Conservation (phyloP, 257 asterid genomes). For the Nicotiana tabacum region DNA sequence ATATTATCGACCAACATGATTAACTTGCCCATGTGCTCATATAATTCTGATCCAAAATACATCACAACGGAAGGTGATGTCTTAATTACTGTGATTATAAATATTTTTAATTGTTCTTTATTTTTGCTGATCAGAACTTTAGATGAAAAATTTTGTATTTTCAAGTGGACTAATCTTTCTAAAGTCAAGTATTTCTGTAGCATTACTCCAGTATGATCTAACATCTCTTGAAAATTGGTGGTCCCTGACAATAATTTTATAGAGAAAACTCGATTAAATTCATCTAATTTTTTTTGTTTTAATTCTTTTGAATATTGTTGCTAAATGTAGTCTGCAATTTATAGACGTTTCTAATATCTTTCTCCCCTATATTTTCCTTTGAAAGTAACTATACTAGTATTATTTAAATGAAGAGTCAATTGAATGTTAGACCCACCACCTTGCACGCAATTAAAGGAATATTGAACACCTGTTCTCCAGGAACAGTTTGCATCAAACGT, state of each 20-base stretch:
- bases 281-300: no score
- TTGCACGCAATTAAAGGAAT: background rate
- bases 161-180: slow-evolving; percentile 43
- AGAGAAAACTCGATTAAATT: background rate
- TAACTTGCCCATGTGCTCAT: no score
- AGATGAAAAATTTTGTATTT: background rate
- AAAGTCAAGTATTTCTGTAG: slow-evolving; percentile 31
- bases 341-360: no score
- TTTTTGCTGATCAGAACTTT: background rate
- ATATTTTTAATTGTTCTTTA: background rate
- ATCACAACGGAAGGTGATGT: slow-evolving; percentile 26
- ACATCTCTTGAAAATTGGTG: background rate
- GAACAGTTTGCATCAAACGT: slow-evolving; percentile 33
- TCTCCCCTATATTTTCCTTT: no score
- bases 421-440: background rate
- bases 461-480: slow-evolving; percentile 26
- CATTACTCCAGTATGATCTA: slow-evolving; percentile 34
- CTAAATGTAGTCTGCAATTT: background rate
- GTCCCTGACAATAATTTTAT: background rate
- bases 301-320: background rate
- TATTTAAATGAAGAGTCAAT: background rate
- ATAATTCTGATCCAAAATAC: no score
- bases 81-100: background rate
- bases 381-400: no score
- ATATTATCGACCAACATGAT: no score